Evolutionary conservation across 768 basidiomycete genomes (phyloP).

Genomic region (Suillus occidentalis): DNA sequence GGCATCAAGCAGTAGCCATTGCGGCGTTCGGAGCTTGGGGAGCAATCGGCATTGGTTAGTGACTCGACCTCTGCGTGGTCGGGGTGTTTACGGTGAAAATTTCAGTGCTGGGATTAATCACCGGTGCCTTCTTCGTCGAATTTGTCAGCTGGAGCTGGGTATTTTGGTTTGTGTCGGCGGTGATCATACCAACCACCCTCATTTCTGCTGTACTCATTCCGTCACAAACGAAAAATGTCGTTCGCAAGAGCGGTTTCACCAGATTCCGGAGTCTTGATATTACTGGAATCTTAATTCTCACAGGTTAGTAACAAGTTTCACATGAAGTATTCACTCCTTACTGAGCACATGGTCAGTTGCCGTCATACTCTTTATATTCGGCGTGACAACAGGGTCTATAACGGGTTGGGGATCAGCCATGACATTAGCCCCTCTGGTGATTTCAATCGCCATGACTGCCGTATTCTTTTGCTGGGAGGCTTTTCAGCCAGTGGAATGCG

Average conservation of each 20-base stretch:
- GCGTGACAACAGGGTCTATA: slow-evolving; percentile 41
- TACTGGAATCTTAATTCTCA: not conserved
- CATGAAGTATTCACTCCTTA: not conserved
- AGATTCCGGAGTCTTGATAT: not conserved
- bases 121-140: not conserved
- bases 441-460: slow-evolving; percentile 37
- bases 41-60: not conserved
- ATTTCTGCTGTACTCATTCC: not conserved
- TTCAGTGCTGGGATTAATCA: not conserved
- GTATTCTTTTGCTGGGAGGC: slow-evolving; percentile 47
- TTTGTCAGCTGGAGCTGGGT: not conserved
- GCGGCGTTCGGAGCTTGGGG: not conserved
- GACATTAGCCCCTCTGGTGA: slow-evolving; percentile 46
- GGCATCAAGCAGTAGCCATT: not conserved
- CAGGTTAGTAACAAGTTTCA: not conserved
- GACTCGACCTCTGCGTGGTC: no score
- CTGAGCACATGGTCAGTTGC: not conserved
- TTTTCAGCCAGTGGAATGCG: slow-evolving; percentile 33
- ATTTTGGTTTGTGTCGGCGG: not conserved
- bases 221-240: not conserved
- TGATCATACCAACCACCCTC: not conserved
- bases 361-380: slow-evolving; percentile 23
- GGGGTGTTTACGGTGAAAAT: not conserved
- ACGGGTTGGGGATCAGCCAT: slow-evolving; percentile 37
- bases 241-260: not conserved